Evolutionary conservation across 75 land plant genomes (phyloP).

Genomic region (Selaginella tamariscina): DNA sequence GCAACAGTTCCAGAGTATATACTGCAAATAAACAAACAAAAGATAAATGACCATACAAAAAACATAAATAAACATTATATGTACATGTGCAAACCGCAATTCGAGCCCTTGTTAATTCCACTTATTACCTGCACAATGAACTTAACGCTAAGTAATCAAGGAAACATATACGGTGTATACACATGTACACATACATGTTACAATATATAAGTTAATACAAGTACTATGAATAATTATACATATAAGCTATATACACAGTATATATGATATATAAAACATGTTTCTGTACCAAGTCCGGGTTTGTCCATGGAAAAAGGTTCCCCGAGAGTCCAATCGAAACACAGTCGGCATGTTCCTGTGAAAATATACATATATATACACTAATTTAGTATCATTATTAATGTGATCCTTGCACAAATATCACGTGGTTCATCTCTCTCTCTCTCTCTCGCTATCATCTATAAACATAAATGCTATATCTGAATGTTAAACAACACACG

Average conservation of each 20-base stretch:
- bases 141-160: neutral
- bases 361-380: neutral
- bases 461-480: too few species aligned
- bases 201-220: too few species aligned
- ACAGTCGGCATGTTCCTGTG: conserved; percentile 92
- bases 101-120: conserved; percentile 88
- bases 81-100: conserved; percentile 90
- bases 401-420: too few species aligned
- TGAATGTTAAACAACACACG: too few species aligned
- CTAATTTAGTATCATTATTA: neutral
- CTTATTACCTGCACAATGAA: conserved; percentile 54
- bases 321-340: conserved; percentile 56
- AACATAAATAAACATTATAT: conserved; percentile 10
- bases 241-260: too few species aligned
- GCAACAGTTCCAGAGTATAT: conserved; percentile 95
- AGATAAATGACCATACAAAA: neutral
- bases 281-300: conserved; percentile 55
- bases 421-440: too few species aligned
- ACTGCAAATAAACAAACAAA: conserved; percentile 26
- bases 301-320: conserved; percentile 49
- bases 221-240: too few species aligned
- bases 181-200: too few species aligned
- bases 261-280: too few species aligned
- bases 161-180: too few species aligned
- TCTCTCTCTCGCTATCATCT: too few species aligned